Percentiles rank a stretch among this genome's conserved stretches.
Conservation (phyloP, 176 grass and related monocot genomes). For the Chrysopogon serrulatus region DNA sequence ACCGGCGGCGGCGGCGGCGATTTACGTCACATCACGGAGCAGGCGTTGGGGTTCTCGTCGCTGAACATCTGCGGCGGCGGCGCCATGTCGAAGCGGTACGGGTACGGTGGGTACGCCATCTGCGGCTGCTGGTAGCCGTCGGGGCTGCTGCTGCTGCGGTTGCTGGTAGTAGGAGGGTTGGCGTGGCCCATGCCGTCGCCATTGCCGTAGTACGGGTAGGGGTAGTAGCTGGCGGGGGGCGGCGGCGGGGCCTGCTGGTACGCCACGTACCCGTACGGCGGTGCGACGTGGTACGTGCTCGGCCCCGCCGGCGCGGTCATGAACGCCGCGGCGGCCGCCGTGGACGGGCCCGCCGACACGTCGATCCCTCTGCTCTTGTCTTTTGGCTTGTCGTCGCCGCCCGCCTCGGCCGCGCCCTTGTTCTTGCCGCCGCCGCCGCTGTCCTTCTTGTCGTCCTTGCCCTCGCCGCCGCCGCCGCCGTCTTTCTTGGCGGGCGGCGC, state of each 20-base stretch:
- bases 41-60: constrained; percentile 96
- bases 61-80: constrained; percentile 77
- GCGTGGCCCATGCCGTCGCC: constrained; percentile 7
- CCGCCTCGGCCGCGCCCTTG: neutral
- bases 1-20: too few species aligned
- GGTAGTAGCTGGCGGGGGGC: constrained; percentile 16
- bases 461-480: neutral
- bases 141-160: neutral
- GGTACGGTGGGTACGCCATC: constrained; percentile 26
- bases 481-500: constrained; percentile 40
- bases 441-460: constrained; percentile 22
- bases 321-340: constrained; percentile 26
- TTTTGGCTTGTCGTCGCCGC: neutral
- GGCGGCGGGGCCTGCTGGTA: constrained; percentile 13
- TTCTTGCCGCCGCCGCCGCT: constrained; percentile 12
- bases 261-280: constrained; percentile 35
- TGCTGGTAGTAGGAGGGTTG: constrained; percentile 30
- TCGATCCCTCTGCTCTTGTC: constrained; percentile 39
- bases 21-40: constrained; percentile 63
- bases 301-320: neutral
- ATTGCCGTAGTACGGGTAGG: constrained; percentile 15
- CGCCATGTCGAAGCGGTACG: constrained; percentile 46
- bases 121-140: constrained; percentile 16
- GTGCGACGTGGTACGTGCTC: constrained; percentile 42
- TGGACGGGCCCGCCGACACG: constrained; percentile 13